Conservation (phyloP, 176 grass and related monocot species). For the Eleusine coracana region DNA sequence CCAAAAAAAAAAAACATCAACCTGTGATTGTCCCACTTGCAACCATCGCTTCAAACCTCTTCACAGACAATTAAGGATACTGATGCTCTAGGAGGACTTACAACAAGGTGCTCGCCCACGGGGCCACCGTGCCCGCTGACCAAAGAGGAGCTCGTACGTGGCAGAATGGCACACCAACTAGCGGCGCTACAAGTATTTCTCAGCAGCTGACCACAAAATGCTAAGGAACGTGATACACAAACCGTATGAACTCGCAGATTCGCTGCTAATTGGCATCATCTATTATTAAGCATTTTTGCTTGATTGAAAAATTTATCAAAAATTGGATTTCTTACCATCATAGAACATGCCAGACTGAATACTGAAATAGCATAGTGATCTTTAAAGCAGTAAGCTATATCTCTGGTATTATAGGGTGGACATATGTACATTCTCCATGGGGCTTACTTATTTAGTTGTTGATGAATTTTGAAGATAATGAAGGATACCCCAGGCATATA, state of each 20-base stretch:
- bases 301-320: background rate
- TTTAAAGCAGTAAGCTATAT: background rate
- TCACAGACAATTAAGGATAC: too few species aligned
- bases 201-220: background rate
- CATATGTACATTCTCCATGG: background rate
- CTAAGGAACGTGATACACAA: slow-evolving; percentile 7
- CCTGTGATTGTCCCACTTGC: too few species aligned
- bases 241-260: background rate
- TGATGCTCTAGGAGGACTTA: slow-evolving; percentile 89
- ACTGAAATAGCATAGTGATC: background rate
- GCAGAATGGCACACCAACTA: background rate
- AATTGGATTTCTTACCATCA: background rate
- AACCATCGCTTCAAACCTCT: too few species aligned
- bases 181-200: background rate
- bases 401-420: background rate
- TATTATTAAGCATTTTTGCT: background rate
- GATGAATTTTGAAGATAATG: slow-evolving; percentile 5
- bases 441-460: slow-evolving; percentile 16
- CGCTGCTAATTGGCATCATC: background rate
- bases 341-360: background rate
- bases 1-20: too few species aligned
- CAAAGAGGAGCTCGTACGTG: slow-evolving; percentile 17
- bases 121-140: slow-evolving; percentile 45
- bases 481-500: slow-evolving; percentile 19
- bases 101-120: slow-evolving; percentile 70